Percentiles rank a stretch among this genome's conserved stretches.
Conservation (phyloP, 208 protist genomes). For the Leishmania amazonensis region DNA sequence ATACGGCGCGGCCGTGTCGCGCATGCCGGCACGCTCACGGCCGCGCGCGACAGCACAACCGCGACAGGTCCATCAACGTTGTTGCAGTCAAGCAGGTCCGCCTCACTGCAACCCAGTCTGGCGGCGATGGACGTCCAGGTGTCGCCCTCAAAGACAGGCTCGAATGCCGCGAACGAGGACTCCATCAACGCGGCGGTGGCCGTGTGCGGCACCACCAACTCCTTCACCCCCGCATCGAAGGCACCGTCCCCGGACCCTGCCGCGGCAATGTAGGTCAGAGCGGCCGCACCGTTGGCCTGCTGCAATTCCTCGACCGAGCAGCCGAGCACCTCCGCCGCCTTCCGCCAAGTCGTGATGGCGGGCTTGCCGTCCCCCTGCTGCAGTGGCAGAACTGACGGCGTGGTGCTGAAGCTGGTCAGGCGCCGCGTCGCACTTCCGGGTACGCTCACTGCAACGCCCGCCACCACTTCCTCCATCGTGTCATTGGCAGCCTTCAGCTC, state of each 20-base stretch:
- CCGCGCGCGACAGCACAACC: constrained; percentile 12
- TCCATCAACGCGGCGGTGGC: constrained; percentile 35
- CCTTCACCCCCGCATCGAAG: constrained; percentile 57
- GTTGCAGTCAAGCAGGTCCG: constrained; percentile 55
- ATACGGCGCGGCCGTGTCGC: constrained; percentile 56
- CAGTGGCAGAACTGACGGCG: constrained; percentile 51
- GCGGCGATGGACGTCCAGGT: constrained; percentile 54
- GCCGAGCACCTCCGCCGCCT: constrained; percentile 68
- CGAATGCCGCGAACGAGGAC: constrained; percentile 57
- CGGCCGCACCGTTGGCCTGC: constrained; percentile 67
- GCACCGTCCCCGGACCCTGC: constrained; percentile 35
- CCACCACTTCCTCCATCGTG: constrained; percentile 31
- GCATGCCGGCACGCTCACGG: constrained; percentile 49
- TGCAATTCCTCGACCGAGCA: constrained; percentile 89
- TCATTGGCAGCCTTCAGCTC: constrained; percentile 59
- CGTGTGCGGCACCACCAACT: constrained; percentile 71
- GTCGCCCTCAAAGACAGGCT: constrained; percentile 63
- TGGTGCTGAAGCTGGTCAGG: constrained; percentile 54
- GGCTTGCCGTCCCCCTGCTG: constrained; percentile 27
- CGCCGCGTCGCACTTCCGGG: constrained; percentile 53
- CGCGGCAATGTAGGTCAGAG: constrained; percentile 48
- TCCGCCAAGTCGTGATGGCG: constrained; percentile 51
- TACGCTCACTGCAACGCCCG: constrained; percentile 51
- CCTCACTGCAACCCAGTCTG: constrained; percentile 57
- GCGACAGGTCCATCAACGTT: constrained; percentile 4